Evolutionary conservation across 345 rosid genomes (phyloP).

Genomic region (Eutrema japonicum): DNA sequence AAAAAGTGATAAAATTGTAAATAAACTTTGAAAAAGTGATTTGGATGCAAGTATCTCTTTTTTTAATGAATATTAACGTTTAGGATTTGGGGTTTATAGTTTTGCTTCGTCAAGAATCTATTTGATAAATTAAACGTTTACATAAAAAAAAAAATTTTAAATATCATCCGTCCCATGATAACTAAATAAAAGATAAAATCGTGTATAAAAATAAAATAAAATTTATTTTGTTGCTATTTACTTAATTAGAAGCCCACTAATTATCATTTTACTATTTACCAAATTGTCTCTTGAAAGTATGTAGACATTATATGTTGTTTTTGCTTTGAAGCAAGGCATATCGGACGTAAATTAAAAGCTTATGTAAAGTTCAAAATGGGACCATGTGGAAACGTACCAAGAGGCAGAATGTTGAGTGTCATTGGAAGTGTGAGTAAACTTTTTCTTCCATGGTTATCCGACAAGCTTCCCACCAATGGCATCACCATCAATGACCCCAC

Average conservation of each 20-base stretch:
- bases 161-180: too few species aligned
- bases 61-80: neutral
- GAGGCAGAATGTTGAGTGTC: slow-evolving; percentile 62
- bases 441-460: slow-evolving; percentile 89
- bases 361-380: neutral
- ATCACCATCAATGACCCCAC: slow-evolving; percentile 77
- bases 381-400: slow-evolving; percentile 53
- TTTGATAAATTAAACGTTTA: too few species aligned
- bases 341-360: neutral
- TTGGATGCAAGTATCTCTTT: too few species aligned
- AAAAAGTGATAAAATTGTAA: too few species aligned
- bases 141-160: too few species aligned
- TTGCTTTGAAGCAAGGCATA: slow-evolving; percentile 16
- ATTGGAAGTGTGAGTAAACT: slow-evolving; percentile 72
- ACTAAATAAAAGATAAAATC: too few species aligned
- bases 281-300: neutral
- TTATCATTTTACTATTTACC: too few species aligned
- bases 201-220: too few species aligned
- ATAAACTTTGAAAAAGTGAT: too few species aligned
- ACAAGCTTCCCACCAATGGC: slow-evolving; percentile 85
- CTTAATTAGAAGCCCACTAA: neutral
- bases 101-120: too few species aligned
- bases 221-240: neutral
- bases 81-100: neutral
- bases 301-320: slow-evolving; percentile 4